Conservation (phyloP, 805 yeast genomes). For the Candida lessepsii region DNA sequence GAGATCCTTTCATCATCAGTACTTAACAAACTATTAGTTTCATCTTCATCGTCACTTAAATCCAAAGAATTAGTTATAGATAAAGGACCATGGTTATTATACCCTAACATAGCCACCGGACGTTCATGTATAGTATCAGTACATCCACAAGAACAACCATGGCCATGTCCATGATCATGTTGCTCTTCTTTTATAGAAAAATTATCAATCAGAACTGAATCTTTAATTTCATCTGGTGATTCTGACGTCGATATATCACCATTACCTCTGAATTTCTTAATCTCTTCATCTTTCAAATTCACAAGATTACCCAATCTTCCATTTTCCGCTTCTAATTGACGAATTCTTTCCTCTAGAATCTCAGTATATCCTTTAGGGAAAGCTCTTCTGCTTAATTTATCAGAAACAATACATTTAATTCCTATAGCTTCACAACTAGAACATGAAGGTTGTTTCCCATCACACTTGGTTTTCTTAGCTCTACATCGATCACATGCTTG, state of each 20-base stretch:
- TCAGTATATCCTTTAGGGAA: slow-evolving; percentile 93
- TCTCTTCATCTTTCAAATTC: slow-evolving; percentile 62
- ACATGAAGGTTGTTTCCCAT: slow-evolving; percentile 69
- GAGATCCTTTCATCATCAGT: slow-evolving; percentile 24
- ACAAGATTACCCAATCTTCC: slow-evolving; percentile 62
- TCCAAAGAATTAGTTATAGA: slow-evolving; percentile 38
- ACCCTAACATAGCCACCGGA: slow-evolving; percentile 60
- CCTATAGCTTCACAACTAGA: slow-evolving; percentile 83
- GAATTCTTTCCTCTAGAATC: slow-evolving; percentile 80
- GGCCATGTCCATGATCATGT: slow-evolving; percentile 17
- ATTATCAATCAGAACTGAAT: slow-evolving; percentile 18
- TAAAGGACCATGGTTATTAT: slow-evolving; percentile 29
- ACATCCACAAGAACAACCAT: slow-evolving; percentile 56
- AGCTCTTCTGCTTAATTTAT: slow-evolving; percentile 78
- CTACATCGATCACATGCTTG: slow-evolving; percentile 93
- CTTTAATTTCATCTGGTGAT: background rate
- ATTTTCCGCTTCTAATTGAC: slow-evolving; percentile 82
- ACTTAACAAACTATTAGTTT: slow-evolving; percentile 29
- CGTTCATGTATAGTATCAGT: slow-evolving; percentile 44
- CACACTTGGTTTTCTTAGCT: slow-evolving; percentile 75
- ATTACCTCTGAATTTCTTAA: slow-evolving; percentile 28
- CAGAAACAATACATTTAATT: slow-evolving; percentile 84
- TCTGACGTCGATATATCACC: background rate
- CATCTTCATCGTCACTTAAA: slow-evolving; percentile 47
- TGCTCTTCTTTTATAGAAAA: slow-evolving; percentile 10